Evolutionary conservation across 1,284 basidiomycete genomes (phyloP).

Genomic region (Trichosporon faecale): DNA sequence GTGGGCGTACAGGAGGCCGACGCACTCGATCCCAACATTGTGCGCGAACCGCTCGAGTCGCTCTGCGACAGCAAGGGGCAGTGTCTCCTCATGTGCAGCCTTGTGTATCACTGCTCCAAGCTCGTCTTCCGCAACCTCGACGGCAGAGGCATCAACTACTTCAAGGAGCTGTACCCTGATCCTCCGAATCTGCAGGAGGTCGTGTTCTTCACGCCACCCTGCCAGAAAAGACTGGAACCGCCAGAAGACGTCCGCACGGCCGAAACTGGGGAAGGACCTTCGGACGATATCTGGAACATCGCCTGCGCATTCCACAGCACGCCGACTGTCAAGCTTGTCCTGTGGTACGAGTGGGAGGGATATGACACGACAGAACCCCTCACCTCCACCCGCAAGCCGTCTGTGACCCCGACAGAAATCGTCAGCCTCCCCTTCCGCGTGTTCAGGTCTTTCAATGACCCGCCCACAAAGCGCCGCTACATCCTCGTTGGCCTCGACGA

Average conservation of each 20-base stretch:
- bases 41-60: neutral
- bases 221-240: neutral
- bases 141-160: neutral
- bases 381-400: neutral
- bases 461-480: neutral
- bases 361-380: too few species aligned
- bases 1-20: neutral
- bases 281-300: neutral
- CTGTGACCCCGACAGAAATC: neutral
- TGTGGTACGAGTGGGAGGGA: neutral
- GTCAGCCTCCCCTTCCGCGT: neutral
- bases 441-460: neutral
- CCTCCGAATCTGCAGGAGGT: neutral
- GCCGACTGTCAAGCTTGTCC: neutral
- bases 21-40: neutral
- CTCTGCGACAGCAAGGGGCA: constrained; percentile 4
- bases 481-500: neutral
- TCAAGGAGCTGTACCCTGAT: neutral
- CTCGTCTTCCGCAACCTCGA: neutral
- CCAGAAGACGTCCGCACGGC: neutral
- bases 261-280: neutral
- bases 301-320: neutral
- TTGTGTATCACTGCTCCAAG: neutral
- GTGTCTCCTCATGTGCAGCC: neutral
- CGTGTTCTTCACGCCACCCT: neutral